Evolutionary conservation across 257 asterid genomes (phyloP), one percentile per base, ranked within the genome.

Genomic region (Nicotiana knightiana): DNA sequence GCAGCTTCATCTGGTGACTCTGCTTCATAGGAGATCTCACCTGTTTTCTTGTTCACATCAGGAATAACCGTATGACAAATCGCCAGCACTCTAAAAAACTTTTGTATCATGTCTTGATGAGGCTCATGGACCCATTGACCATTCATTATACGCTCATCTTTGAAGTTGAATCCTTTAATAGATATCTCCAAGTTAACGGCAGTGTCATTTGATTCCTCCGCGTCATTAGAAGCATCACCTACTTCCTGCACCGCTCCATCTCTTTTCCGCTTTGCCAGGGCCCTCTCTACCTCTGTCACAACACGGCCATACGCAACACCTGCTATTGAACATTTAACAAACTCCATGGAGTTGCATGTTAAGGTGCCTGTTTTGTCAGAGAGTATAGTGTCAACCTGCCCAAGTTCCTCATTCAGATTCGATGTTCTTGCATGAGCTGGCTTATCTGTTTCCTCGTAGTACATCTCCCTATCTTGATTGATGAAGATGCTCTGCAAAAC

Each of bases 1-100:
- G 98, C 98, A 80, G 98, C 93, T 87, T 96, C 99, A 88, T 96
- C 99, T 0, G 99, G 99, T 16, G 98, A 96, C 90, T 96, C 99
- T 8, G 99, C 99, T 89, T 94, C 99, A 75, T 94, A 96, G 9
- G 91, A 81, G 82, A 94, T 90, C 81, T 92, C 93, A 43, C 92
- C 89, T 4, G 93, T 85, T 85, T 89, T 91, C 82, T 85, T 79
- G 85, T 87, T 77, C 71, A 93, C 89, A 59, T 96, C 99, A 8
- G 99, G 98, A 88, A 96, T 94, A 77, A 97, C 98, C 1, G 98
- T 96, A 82, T 96, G 99, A 87, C 99, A 96, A 80, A 93, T 86
- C 0, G 99, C 98, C 82, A 96, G 81, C 75, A 94, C 97, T 84
- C 93, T 87, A 85, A 92, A 93, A 89, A 96, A 96, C 82, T 84